phyloP scores from a whole-genome alignment of 371 early-diverging fungal species.

The Smittium culicis region DNA sequence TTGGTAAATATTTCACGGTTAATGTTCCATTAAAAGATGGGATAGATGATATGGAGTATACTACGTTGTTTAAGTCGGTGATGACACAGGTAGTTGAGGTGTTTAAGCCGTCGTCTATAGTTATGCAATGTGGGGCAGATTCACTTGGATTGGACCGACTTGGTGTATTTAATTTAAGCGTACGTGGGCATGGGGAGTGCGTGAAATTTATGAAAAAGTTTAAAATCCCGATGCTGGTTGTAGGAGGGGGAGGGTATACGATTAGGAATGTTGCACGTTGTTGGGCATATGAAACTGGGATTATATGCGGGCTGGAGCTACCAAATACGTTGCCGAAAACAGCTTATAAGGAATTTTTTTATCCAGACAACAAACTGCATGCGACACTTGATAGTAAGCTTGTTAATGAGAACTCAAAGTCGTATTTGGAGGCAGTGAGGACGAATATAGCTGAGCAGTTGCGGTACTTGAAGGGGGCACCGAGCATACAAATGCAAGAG shows the following conservation, averaged over 20 bases:
- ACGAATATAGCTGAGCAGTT: slow-evolving; percentile 82
- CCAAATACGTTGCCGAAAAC: slow-evolving; percentile 59
- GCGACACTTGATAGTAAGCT: slow-evolving; percentile 58
- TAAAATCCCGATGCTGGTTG: slow-evolving; percentile 64
- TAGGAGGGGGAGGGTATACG: slow-evolving; percentile 95
- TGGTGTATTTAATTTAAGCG: slow-evolving; percentile 80
- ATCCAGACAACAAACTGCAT: slow-evolving; percentile 73
- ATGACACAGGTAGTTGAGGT: slow-evolving; percentile 63
- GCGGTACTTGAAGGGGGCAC: slow-evolving; percentile 75
- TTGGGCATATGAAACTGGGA: slow-evolving; percentile 91
- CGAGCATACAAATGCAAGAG: slow-evolving; percentile 91
- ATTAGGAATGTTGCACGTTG: slow-evolving; percentile 82
- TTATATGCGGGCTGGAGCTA: slow-evolving; percentile 61
- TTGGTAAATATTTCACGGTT: slow-evolving; percentile 68
- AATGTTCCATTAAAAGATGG: slow-evolving; percentile 88
- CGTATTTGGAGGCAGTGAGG: slow-evolving; percentile 64
- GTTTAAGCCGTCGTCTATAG: slow-evolving; percentile 71
- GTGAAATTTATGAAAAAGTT: slow-evolving; percentile 70
- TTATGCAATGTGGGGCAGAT: slow-evolving; percentile 94
- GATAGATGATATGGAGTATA: slow-evolving; percentile 74
- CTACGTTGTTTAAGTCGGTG: slow-evolving; percentile 68
- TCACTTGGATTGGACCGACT: slow-evolving; percentile 82
- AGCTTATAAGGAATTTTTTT: slow-evolving; percentile 56
- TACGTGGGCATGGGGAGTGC: slow-evolving; percentile 80
- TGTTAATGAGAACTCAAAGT: slow-evolving; percentile 79